phyloP scores from a whole-genome alignment of 108 stramenopile genomes.

The Craspedostauros australis region DNA sequence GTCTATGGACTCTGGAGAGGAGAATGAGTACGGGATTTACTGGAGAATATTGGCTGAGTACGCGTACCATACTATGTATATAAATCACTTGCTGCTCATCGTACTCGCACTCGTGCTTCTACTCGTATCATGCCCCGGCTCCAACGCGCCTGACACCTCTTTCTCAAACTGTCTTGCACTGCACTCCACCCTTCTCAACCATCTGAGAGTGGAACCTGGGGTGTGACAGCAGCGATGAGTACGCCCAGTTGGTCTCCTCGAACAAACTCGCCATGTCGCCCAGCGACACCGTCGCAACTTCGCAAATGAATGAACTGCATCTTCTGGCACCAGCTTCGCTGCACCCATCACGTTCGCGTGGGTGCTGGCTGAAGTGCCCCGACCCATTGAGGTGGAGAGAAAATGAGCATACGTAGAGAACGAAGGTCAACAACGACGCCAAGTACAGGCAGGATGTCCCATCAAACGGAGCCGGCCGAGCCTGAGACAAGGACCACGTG shows the following conservation, averaged over 20 bases:
- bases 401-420: constrained; percentile 13
- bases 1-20: too few relatives aligned
- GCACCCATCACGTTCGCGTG: constrained; percentile 8
- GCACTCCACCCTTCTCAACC: too few relatives aligned
- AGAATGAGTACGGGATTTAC: too few relatives aligned
- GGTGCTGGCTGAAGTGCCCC: neutral
- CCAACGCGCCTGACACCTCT: too few relatives aligned
- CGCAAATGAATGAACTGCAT: constrained; percentile 1
- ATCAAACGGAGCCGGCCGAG: constrained; percentile 3
- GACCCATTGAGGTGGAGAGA: constrained; percentile 8
- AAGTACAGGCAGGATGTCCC: constrained; percentile 8
- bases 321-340: neutral
- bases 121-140: too few relatives aligned
- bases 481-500: constrained; percentile 7
- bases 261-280: constrained; percentile 17
- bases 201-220: too few relatives aligned
- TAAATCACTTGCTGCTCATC: too few relatives aligned
- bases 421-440: neutral
- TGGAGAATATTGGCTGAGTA: too few relatives aligned
- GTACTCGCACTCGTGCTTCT: too few relatives aligned
- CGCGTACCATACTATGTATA: too few relatives aligned
- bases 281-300: constrained; percentile 9
- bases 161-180: too few relatives aligned
- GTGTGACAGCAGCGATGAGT: neutral
- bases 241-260: constrained; percentile 12